phyloP scores from a whole-genome alignment of 805 yeast species.

The Saccharomycopsis javanensis region DNA sequence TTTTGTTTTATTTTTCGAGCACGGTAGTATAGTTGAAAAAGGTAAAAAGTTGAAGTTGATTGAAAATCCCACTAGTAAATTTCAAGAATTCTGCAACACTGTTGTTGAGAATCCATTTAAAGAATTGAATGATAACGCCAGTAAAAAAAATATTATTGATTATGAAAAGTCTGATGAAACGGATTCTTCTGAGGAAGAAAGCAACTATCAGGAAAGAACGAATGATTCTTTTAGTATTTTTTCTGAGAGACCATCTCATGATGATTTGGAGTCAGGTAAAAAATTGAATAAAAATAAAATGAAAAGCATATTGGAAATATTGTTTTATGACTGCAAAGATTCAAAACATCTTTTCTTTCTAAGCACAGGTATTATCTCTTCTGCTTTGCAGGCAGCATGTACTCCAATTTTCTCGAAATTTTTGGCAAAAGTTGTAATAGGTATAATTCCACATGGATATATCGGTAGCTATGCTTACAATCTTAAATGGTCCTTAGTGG shows the following conservation, averaged over 20 bases:
- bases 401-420: slow-evolving; percentile 75
- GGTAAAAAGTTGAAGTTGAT: slow-evolving; percentile 32
- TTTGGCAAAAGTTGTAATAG: slow-evolving; percentile 58
- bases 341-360: slow-evolving; percentile 21
- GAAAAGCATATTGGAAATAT: slow-evolving; percentile 2
- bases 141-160: background rate
- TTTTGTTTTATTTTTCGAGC: slow-evolving; percentile 45
- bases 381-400: slow-evolving; percentile 49
- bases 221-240: background rate
- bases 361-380: slow-evolving; percentile 40
- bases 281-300: background rate
- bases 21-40: slow-evolving; percentile 43
- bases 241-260: background rate
- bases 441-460: slow-evolving; percentile 43
- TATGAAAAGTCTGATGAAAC: background rate
- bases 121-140: background rate
- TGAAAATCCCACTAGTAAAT: background rate
- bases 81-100: slow-evolving; percentile 9
- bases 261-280: background rate
- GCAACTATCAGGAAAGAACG: no score
- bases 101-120: background rate
- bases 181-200: background rate
- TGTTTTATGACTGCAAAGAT: slow-evolving; percentile 1
- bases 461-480: slow-evolving; percentile 28
- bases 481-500: slow-evolving; percentile 58